Percentiles rank a stretch among this genome's conserved stretches.
These are phyloP conservation scores for Meyerozyma smithsonii DNA, from an alignment of 1,139 yeast genomes.

Conservation along the genomic window DNA sequence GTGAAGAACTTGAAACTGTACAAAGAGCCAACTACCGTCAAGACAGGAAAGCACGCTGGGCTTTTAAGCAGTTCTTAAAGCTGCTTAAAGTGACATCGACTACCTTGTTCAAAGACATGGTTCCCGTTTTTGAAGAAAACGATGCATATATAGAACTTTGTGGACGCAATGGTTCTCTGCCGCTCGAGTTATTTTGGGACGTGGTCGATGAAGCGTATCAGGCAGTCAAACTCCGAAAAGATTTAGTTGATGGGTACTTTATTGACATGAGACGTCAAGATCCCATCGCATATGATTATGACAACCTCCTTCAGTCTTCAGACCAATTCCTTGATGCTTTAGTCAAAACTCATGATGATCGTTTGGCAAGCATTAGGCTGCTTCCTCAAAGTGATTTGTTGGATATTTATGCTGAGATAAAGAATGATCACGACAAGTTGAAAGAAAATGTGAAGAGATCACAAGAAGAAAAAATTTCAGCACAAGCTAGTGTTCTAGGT, in stretches of 20 bases:
- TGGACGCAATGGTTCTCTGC: constrained; percentile 78
- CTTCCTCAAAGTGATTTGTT: constrained; percentile 19
- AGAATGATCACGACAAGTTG: constrained; percentile 18
- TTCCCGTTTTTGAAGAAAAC: constrained; percentile 50
- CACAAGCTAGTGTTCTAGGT: background rate
- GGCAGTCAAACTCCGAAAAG: constrained; percentile 53
- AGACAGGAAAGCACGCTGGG: constrained; percentile 65
- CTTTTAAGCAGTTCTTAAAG: constrained; percentile 45
- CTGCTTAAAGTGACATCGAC: constrained; percentile 45
- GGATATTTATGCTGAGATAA: constrained; percentile 23
- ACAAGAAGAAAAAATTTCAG: constrained; percentile 5
- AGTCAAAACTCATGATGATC: background rate
- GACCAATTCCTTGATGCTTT: background rate
- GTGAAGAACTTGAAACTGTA: constrained; percentile 28
- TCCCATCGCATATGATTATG: background rate
- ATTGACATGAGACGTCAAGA: constrained; percentile 22
- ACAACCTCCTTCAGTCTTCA: background rate
- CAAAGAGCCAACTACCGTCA: constrained; percentile 40
- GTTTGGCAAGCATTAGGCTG: background rate
- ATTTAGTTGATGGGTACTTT: constrained; percentile 51
- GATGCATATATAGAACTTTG: constrained; percentile 56
- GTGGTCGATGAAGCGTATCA: constrained; percentile 59
- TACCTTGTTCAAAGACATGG: constrained; percentile 57
- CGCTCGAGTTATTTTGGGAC: constrained; percentile 78
- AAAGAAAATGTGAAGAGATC: constrained; percentile 10